Evolutionary conservation across 495 filamentous ascomycete species (phyloP), one percentile per base, ranked within the genome.

Genomic region (Podospora australis): DNA sequence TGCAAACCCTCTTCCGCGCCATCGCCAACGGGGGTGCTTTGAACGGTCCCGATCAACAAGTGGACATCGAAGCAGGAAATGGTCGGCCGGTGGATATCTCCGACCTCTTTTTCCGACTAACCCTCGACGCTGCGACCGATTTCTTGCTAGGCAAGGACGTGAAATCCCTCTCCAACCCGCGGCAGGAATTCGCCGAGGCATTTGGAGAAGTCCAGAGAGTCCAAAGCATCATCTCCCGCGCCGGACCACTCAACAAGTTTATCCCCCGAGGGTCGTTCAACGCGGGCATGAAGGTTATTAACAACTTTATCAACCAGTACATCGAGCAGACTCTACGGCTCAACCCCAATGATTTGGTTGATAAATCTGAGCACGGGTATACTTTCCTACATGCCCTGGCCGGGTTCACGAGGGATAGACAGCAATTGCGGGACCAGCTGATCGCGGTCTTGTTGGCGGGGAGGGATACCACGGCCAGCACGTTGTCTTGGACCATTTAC

Each of bases 371-470:
- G 49, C 72, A 74, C 29, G 78, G 73, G 30, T 89, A 90, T 60
- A 89, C 83, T 39, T 92, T 95, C 68, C 75, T 95, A 28, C 81
- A 94, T 57, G 86, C 81, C 4, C 76, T 95, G 0, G 84, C 85
- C 19, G 70, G 74, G 39, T 87, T 86, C 62, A 91, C 86, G 1
- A 75, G 78, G 22, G 87, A 95, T 58, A 78, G 79, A 6, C 74
- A 74, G 24, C 75, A 85, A 24, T 71, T 96, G 7, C 83, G 84
- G 24, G 83, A 90, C 60, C 87, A 96, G 60, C 71, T 94, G 7
- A 74, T 91, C 25, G 81, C 82, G 51, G 81, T 96, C 28, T 75
- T 95, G 21, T 78, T 96, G 21, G 87, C 87, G 5, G 86, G 81
- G 20, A 77, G 87, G 41, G 87, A 91, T 62, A 89, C 86, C 8